A percentile compares a stretch with the other conserved stretches of the same genome.
phyloP scores from a whole-genome alignment of 441 rosid genomes.

The Flueggea neowawraea region DNA sequence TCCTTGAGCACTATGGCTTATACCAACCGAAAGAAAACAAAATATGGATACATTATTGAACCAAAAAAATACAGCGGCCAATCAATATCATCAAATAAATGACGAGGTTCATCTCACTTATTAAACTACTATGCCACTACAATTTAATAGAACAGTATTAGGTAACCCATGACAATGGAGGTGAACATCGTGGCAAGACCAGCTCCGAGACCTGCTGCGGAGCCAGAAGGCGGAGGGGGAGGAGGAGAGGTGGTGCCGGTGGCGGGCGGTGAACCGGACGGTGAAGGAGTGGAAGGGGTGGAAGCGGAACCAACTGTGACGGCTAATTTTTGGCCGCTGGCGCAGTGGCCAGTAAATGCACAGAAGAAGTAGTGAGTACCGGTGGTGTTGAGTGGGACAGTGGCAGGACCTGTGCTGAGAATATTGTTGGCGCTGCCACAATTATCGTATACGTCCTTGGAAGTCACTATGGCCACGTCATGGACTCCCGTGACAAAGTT shows the following conservation, averaged over 20 bases:
- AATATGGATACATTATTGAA: no score
- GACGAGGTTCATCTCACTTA: no score
- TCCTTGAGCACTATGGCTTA: no score
- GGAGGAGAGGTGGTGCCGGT: slow-evolving; percentile 1
- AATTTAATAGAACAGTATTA: no score
- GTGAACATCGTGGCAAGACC: not conserved
- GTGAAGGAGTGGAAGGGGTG: slow-evolving; percentile 7
- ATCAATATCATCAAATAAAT: no score
- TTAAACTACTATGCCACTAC: no score
- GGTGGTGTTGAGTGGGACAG: slow-evolving; percentile 18
- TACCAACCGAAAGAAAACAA: no score
- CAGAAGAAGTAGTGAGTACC: slow-evolving; percentile 33
- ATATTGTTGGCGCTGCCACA: slow-evolving; percentile 19
- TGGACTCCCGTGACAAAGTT: slow-evolving; percentile 37
- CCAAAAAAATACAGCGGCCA: no score
- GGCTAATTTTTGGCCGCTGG: slow-evolving; percentile 33
- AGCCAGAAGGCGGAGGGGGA: slow-evolving; percentile 9
- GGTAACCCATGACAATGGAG: slow-evolving; percentile 5
- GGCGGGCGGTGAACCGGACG: no score
- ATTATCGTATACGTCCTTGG: slow-evolving; percentile 15
- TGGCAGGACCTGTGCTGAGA: slow-evolving; percentile 21
- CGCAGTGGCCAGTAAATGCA: slow-evolving; percentile 27
- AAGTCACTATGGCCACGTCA: slow-evolving; percentile 31
- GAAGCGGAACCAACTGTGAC: slow-evolving; percentile 24
- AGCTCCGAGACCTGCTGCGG: slow-evolving; percentile 1